Evolutionary conservation across 2,329 filamentous ascomycete genomes (phyloP).

Genomic region (Botrytis galanthina): DNA sequence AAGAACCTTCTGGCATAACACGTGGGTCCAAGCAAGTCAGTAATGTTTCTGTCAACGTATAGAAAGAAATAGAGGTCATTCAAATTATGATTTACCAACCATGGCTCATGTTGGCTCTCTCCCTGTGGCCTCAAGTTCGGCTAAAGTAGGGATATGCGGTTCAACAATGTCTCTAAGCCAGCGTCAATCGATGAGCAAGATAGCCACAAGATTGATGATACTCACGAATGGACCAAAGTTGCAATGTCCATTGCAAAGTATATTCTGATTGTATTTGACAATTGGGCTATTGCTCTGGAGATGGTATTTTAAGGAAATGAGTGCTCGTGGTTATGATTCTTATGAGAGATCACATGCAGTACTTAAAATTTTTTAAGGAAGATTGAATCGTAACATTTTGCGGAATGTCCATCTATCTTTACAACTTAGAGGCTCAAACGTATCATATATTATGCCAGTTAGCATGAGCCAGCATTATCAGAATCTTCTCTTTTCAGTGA

Average conservation of each 20-base stretch:
- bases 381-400: background rate
- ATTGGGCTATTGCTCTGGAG: background rate
- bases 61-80: no score
- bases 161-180: background rate
- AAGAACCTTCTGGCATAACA: conserved; percentile 22
- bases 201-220: background rate
- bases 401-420: background rate
- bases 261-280: background rate
- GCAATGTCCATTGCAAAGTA: background rate
- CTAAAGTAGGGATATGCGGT: conserved; percentile 21
- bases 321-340: background rate
- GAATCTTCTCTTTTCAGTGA: background rate
- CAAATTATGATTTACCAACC: conserved; percentile 12
- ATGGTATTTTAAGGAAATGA: background rate
- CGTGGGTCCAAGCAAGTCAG: conserved; percentile 22
- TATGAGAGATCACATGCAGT: background rate
- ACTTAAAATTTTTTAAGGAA: background rate
- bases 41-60: background rate
- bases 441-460: background rate
- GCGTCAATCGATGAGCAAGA: no score
- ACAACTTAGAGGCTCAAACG: background rate
- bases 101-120: conserved; percentile 7
- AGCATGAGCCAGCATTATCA: background rate
- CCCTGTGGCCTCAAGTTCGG: conserved; percentile 14
- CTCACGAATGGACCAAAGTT: background rate